Percentiles rank a stretch among this genome's conserved stretches.
phyloP scores from a whole-genome alignment of 2,329 filamentous ascomycete species.

The Paraphaeosphaeria minitans region DNA sequence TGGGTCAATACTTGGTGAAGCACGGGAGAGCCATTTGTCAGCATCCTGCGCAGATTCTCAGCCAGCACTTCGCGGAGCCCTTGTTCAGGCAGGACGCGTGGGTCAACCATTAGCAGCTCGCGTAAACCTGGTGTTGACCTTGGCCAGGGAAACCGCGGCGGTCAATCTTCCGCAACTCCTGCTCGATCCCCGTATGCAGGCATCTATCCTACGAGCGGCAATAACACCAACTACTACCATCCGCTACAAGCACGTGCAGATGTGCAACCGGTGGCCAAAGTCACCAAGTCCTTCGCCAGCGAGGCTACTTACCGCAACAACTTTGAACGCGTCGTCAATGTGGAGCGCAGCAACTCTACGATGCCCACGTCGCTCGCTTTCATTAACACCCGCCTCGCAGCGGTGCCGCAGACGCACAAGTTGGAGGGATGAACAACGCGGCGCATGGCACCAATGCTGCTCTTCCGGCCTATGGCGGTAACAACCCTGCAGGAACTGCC shows the following conservation, averaged over 20 bases:
- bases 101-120: background rate
- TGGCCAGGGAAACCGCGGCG: background rate
- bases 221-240: background rate
- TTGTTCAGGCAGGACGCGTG: background rate
- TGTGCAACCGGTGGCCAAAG: background rate
- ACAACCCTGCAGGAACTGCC: too few relatives aligned
- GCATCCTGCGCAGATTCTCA: background rate
- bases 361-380: background rate
- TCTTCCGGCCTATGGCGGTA: background rate
- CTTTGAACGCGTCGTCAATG: background rate
- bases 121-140: too few relatives aligned
- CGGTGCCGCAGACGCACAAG: background rate
- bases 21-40: background rate
- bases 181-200: background rate
- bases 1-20: background rate
- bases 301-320: background rate
- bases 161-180: background rate
- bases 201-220: background rate
- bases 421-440: background rate
- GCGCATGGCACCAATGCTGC: background rate
- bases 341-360: background rate
- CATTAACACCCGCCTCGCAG: background rate
- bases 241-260: background rate
- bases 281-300: background rate
- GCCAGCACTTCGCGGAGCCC: background rate